Conservation (phyloP, 164 flowering plant genomes). For the Kalanchoe fedtschenkoi region DNA sequence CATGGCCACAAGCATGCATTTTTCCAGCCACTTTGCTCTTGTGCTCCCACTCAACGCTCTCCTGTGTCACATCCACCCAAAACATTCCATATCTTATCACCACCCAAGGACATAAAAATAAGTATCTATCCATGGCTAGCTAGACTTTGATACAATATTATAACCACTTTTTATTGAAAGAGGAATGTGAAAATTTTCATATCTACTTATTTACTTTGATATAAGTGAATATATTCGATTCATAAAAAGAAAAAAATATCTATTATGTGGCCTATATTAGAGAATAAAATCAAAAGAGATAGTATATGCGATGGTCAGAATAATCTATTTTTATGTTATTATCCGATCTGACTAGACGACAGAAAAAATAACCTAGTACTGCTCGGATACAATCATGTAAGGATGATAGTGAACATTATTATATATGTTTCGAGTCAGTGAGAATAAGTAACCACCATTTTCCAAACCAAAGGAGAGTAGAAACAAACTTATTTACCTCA, state of each 20-base stretch:
- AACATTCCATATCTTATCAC: neutral
- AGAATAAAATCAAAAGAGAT: neutral
- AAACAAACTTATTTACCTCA: too few species aligned
- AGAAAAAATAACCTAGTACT: neutral
- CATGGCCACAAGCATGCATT: slow-evolving; percentile 98
- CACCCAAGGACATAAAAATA: neutral
- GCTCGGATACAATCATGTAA: neutral
- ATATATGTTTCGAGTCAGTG: too few species aligned
- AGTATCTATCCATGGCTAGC: neutral
- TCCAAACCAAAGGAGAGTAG: too few species aligned
- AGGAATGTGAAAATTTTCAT: too few species aligned
- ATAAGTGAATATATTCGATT: too few species aligned
- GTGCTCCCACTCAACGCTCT: slow-evolving; percentile 82
- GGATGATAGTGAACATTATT: too few species aligned
- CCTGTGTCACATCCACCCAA: slow-evolving; percentile 28
- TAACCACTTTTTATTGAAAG: too few species aligned
- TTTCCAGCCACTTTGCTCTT: slow-evolving; percentile 67
- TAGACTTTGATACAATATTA: neutral
- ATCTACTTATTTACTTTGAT: too few species aligned
- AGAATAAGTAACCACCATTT: too few species aligned
- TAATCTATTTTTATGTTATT: neutral
- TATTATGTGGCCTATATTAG: neutral
- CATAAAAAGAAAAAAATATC: neutral
- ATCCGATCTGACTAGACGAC: neutral
- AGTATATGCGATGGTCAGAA: neutral